phyloP scores from a whole-genome alignment of 2,329 filamentous ascomycete species.

The Leptodontidium sp. region DNA sequence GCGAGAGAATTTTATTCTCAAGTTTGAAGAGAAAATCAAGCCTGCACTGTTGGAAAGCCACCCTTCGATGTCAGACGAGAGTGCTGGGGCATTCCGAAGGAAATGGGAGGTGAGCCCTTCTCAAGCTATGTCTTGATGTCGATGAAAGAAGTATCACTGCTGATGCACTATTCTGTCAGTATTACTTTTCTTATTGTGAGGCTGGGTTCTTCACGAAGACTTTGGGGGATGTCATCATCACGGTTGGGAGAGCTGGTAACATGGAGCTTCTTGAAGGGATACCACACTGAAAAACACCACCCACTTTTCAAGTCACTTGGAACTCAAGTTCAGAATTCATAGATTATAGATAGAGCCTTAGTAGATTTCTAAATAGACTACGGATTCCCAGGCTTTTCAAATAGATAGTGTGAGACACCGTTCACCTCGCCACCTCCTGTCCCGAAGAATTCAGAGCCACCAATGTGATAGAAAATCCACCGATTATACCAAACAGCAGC shows the following conservation, averaged over 20 bases:
- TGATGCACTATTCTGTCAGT: not conserved
- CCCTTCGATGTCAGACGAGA: conserved; percentile 3
- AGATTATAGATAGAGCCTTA: too few species aligned
- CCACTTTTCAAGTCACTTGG: too few species aligned
- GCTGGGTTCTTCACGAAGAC: conserved; percentile 15
- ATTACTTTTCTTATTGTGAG: conserved; percentile 18
- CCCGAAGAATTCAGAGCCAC: conserved; percentile 73
- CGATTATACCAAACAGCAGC: conserved; percentile 70
- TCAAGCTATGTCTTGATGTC: too few species aligned
- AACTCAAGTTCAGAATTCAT: too few species aligned
- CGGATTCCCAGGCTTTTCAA: conserved; percentile 59
- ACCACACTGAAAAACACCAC: not conserved
- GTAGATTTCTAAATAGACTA: conserved; percentile 4
- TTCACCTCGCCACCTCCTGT: conserved; percentile 71
- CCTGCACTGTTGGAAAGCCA: conserved; percentile 7
- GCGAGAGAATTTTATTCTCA: conserved; percentile 7
- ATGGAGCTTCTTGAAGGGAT: not conserved
- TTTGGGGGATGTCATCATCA: conserved; percentile 13
- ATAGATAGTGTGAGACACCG: conserved; percentile 72
- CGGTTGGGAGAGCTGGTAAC: not conserved
- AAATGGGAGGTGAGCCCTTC: not conserved
- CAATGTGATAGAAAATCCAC: conserved; percentile 78
- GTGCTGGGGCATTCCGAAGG: not conserved
- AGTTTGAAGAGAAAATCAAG: conserved; percentile 12
- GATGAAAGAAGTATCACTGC: not conserved